Percentiles rank a stretch among this genome's conserved stretches.
These are phyloP conservation scores for Suhomyces tanzawaensis DNA, from an alignment of 805 yeast genomes.

Conservation along the genomic window DNA sequence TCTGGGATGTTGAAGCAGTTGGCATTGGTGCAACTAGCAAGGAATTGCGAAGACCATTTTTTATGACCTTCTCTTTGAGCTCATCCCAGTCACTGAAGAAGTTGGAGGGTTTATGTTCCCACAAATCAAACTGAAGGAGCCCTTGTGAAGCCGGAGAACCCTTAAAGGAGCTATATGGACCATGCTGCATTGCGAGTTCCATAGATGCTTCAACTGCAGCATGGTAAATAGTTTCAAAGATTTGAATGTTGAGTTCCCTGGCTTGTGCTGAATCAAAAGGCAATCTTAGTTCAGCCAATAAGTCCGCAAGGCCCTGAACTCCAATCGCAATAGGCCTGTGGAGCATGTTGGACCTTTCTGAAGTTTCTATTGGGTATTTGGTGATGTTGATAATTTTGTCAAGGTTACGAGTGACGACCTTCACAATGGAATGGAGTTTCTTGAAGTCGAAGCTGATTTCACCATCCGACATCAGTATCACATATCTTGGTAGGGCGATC, in stretches of 20 bases:
- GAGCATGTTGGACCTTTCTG: slow-evolving; percentile 52
- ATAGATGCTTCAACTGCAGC: slow-evolving; percentile 56
- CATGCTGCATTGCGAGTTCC: slow-evolving; percentile 52
- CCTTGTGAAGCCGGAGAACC: slow-evolving; percentile 64
- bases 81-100: slow-evolving; percentile 51
- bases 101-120: slow-evolving; percentile 59
- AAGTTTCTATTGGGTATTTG: slow-evolving; percentile 56
- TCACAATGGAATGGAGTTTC: slow-evolving; percentile 52
- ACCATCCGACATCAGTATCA: slow-evolving; percentile 40
- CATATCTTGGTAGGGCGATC: slow-evolving; percentile 56
- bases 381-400: slow-evolving; percentile 57
- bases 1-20: slow-evolving; percentile 65
- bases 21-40: slow-evolving; percentile 66
- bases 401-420: slow-evolving; percentile 54
- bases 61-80: slow-evolving; percentile 47
- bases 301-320: slow-evolving; percentile 62
- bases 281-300: slow-evolving; percentile 53
- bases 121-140: slow-evolving; percentile 53
- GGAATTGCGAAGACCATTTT: slow-evolving; percentile 56
- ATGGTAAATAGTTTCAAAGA: slow-evolving; percentile 61
- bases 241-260: slow-evolving; percentile 53
- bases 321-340: slow-evolving; percentile 64
- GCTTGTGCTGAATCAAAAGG: slow-evolving; percentile 61
- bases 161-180: slow-evolving; percentile 48
- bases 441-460: slow-evolving; percentile 48